Conservation (phyloP, 495 filamentous ascomycete genomes). For the Penicillium macrosclerotiorum region DNA sequence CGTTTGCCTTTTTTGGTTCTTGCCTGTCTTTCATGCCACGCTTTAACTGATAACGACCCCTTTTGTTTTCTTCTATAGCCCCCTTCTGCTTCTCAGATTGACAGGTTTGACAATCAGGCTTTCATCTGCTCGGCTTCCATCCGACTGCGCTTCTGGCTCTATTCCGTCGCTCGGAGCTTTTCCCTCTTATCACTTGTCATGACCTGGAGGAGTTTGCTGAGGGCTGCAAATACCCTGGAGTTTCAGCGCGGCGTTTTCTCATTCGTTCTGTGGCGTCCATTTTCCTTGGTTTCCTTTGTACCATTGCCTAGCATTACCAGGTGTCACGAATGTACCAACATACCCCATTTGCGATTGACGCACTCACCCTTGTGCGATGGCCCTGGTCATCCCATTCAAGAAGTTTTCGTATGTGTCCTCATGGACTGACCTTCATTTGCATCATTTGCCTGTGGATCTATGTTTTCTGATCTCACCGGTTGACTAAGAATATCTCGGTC, state of each 20-base stretch:
- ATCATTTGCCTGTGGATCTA: too few relatives aligned
- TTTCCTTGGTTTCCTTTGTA: constrained; percentile 27
- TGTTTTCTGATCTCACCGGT: neutral
- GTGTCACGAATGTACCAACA: constrained; percentile 25
- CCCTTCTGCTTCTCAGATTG: constrained; percentile 18
- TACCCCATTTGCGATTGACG: too few relatives aligned
- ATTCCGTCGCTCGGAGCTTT: constrained; percentile 1
- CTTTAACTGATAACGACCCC: constrained; percentile 26
- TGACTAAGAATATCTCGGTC: neutral
- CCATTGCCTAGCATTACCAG: constrained; percentile 26
- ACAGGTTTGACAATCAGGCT: constrained; percentile 18
- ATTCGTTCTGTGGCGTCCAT: constrained; percentile 22
- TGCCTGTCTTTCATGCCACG: constrained; percentile 20
- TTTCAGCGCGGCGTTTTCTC: constrained; percentile 27
- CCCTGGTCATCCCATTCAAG: too few relatives aligned
- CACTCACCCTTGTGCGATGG: too few relatives aligned
- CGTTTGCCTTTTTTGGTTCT: constrained; percentile 13
- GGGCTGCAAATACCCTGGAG: constrained; percentile 18
- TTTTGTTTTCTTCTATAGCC: constrained; percentile 23
- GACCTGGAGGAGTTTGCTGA: constrained; percentile 22
- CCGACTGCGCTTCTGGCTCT: too few relatives aligned
- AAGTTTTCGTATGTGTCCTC: neutral
- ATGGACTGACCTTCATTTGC: too few relatives aligned
- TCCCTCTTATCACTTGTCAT: constrained; percentile 14
- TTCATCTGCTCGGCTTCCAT: too few relatives aligned